Base-by-base conservation (phyloP, 2,329 filamentous ascomycete species). In the Exophiala sideris region DNA sequence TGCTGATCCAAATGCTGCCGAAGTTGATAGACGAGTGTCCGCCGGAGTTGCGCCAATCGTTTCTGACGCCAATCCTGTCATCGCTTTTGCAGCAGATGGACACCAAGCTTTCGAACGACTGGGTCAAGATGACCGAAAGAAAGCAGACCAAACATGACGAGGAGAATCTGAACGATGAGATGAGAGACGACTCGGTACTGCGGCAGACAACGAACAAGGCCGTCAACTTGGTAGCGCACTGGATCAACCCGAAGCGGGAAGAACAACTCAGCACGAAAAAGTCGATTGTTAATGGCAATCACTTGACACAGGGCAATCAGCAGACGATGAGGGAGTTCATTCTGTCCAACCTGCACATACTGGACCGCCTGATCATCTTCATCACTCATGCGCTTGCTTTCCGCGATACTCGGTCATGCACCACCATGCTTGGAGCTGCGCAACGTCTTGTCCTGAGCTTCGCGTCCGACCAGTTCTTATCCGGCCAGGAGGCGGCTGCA, bases 151-250 rank as follows among this genome's bases (percentile, higher is more conserved):
- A 87, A 62, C 76, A 74, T 16, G 75, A 85, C 3, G 85, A 86
- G 16, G 89, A 91, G 51, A 88, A 89, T 56, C 35, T 99, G 49
- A 89, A 88, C 1, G 91, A 96, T 62, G 94, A 99, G 73, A 99
- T 99, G 94, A 96, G 96, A 72, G 86, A 89, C 5, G 94, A 99
- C 70, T 97, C 92, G 66, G 95, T 99, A 29, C 76, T 99, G 42
- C 84, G 94, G 16, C 91, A 96, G 68, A 80, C 97, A 46, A 96
- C 92, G 0, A 94, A 95, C 70, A 90, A 90, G 3, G 89, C 91
- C 1, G 90, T 96, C 29, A 86, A 94, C 64, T 90, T 97, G 80
- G 87, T 96, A 59, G 89, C 90, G 6, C 88, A 90, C 62, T 85
- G 97, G 64, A 78, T 99, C 18, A 91, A 95, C 68, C 88, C 91